Conservation (phyloP, 805 yeast genomes). For the Phaffomyces antillensis region DNA sequence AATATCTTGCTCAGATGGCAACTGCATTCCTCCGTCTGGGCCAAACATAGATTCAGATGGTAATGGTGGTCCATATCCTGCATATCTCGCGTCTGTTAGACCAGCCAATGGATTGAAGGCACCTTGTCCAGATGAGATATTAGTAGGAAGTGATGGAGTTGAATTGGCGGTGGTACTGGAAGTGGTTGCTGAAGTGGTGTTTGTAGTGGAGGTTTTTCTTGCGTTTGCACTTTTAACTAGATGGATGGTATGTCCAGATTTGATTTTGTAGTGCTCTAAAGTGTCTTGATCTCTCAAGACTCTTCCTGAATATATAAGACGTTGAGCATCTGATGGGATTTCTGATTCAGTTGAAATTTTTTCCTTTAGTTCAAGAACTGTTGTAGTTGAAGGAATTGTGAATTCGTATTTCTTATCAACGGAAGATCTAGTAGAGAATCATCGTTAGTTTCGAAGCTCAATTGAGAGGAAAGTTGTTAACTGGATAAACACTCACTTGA, state of each 20-base stretch:
- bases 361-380: conserved; percentile 65
- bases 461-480: too few relatives aligned
- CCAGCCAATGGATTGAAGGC: conserved; percentile 88
- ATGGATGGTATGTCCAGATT: conserved; percentile 82
- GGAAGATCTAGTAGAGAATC: conserved; percentile 25
- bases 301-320: conserved; percentile 89
- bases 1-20: conserved; percentile 69
- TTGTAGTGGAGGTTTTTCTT: conserved; percentile 22
- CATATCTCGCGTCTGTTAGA: conserved; percentile 91
- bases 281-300: conserved; percentile 82
- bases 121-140: conserved; percentile 81
- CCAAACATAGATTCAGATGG: conserved; percentile 89
- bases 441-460: background rate
- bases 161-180: conserved; percentile 3
- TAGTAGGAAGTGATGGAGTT: conserved; percentile 45
- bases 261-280: conserved; percentile 69
- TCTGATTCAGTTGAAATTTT: conserved; percentile 53
- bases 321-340: conserved; percentile 71
- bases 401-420: conserved; percentile 79
- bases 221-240: conserved; percentile 74
- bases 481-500: conserved; percentile 16
- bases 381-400: conserved; percentile 41
- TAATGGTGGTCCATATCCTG: conserved; percentile 74
- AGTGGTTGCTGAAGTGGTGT: conserved; percentile 14
- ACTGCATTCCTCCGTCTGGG: conserved; percentile 82